Base-by-base conservation (phyloP, 2,329 filamentous ascomycete species). In the Trematosphaeria pertusa region DNA sequence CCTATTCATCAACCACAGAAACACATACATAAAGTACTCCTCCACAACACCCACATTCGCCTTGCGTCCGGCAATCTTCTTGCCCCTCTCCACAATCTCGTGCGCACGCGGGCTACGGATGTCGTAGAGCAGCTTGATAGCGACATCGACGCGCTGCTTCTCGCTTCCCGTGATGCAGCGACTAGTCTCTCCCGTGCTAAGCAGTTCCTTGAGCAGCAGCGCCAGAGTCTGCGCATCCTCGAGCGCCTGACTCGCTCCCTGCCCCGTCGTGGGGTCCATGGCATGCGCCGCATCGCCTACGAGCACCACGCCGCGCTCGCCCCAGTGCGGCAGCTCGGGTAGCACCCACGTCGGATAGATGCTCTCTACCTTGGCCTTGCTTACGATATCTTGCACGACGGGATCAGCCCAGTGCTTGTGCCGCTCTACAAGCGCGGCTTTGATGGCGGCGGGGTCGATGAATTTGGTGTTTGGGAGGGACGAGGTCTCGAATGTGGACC, bases 231-330 rank as follows among this genome's bases (percentile, higher is more conserved):
- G 76, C 0, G 73, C 74, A 62, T 85, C 82, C 59, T 85, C 81
- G 9, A 85, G 58, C 0, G 79, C 81, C 61, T 83, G 81, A 3
- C 75, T 78, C 0, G 78, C 75, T 0, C 82, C 82, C 61, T 84
- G 81, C 2, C 81, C 81, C 0, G 76, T 77, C 5, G 75, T 78
- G 0, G 82, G 75, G 2, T 79, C 76, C 44, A 84, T 69, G 0
- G 81, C 80, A 64, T 85, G 81, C 0, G 80, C 81, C 2, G 81
- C 81, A 61, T 85, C 82, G 3, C 82, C 82, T 2, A 84, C 65
- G 2, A 85, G 64, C 4, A 85, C 71, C 2, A 82, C 73, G 0
- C 78, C 71, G 8, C 76, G 66, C 5, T 70, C 63, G 15, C 73
- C 69, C 79, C 79, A 82, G 14, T 67, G 70, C 3, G 76, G 74